These are phyloP conservation scores for Coemansia sp. DNA, from an alignment of 192 early-diverging fungal genomes.

Conservation along the genomic window DNA sequence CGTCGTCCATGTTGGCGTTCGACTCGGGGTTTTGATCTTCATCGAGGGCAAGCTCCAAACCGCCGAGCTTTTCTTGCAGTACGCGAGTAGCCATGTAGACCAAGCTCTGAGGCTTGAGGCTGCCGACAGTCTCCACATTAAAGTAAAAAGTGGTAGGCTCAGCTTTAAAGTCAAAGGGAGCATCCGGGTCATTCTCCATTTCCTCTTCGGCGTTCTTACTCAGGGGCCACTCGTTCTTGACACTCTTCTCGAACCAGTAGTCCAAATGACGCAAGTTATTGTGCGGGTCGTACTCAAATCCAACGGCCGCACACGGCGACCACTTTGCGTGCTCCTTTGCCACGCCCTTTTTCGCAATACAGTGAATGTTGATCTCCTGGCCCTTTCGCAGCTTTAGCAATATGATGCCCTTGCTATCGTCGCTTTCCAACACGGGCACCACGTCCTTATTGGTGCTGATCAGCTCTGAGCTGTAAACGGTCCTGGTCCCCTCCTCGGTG, in stretches of 20 bases:
- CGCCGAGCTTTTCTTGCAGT: constrained; percentile 74
- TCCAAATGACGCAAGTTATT: constrained; percentile 89
- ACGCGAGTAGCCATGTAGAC: constrained; percentile 70
- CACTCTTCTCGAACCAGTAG: constrained; percentile 92
- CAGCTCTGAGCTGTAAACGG: constrained; percentile 85
- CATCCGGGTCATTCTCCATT: constrained; percentile 33
- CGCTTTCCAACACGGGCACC: constrained; percentile 66
- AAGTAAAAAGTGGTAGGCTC: constrained; percentile 81
- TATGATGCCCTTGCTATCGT: constrained; percentile 75
- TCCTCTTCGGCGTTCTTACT: constrained; percentile 71
- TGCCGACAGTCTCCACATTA: constrained; percentile 79
- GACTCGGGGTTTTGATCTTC: constrained; percentile 43
- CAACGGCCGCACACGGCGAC: constrained; percentile 86
- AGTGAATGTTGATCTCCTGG: constrained; percentile 88
- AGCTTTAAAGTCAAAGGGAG: constrained; percentile 79
- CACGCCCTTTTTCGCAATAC: constrained; percentile 96
- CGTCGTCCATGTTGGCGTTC: constrained; percentile 45
- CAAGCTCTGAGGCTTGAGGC: constrained; percentile 72
- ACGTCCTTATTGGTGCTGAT: constrained; percentile 73
- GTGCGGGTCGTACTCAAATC: constrained; percentile 97
- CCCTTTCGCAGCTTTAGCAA: constrained; percentile 91
- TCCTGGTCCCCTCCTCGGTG: constrained; percentile 72
- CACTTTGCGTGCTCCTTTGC: constrained; percentile 99
- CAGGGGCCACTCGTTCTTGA: constrained; percentile 82
- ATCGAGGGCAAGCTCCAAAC: constrained; percentile 67